Evolutionary conservation across 331 rosid genomes (phyloP).

Genomic region (Telfairia occidentalis): DNA sequence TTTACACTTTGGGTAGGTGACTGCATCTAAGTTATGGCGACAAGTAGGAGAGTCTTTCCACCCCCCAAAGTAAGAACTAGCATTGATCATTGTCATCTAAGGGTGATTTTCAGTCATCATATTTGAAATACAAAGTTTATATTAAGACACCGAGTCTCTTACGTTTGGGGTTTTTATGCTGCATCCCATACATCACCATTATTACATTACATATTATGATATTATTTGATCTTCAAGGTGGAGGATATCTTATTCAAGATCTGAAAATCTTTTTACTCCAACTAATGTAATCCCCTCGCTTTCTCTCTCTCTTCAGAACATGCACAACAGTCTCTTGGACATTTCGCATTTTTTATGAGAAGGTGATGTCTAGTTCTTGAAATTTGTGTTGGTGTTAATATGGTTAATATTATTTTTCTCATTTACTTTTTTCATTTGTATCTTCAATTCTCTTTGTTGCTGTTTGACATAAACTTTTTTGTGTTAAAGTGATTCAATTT

Average conservation of each 20-base stretch:
- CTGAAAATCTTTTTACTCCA: background rate
- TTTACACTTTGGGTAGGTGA: constrained; percentile 38
- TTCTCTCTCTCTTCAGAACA: constrained; percentile 39
- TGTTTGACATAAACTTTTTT: background rate
- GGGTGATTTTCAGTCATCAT: constrained; percentile 14
- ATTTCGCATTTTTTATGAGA: constrained; percentile 74
- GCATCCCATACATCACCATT: background rate
- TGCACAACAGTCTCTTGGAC: constrained; percentile 92
- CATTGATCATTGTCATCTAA: constrained; percentile 4
- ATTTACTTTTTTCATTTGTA: background rate
- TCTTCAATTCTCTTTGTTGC: background rate
- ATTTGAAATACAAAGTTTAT: background rate
- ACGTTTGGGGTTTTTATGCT: background rate
- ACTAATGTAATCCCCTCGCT: constrained; percentile 2
- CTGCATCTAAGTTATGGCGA: constrained; percentile 72
- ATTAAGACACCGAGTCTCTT: background rate
- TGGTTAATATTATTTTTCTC: background rate
- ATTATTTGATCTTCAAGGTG: background rate
- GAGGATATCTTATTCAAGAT: background rate
- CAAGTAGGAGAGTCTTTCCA: constrained; percentile 90
- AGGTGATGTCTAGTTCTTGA: constrained; percentile 33
- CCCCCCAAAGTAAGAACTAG: constrained; percentile 63
- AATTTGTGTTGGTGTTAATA: background rate
- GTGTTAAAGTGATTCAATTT: background rate
- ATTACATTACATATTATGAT: background rate